Evolutionary conservation across 2,329 filamentous ascomycete genomes (phyloP), one percentile per base, ranked within the genome.

Genomic region (Pseudogymnoascus sp.): DNA sequence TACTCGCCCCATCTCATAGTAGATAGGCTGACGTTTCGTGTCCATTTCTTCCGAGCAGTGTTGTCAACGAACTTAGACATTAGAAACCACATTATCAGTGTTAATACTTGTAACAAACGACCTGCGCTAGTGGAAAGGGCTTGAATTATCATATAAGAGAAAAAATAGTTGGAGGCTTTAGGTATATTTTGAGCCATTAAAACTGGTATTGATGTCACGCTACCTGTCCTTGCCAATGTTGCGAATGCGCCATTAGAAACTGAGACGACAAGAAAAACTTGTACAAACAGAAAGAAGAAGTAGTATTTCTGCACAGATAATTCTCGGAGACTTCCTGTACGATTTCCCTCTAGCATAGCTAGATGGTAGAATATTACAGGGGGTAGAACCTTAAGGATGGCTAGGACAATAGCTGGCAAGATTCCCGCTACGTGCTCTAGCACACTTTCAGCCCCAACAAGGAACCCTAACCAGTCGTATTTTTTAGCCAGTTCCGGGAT

Each of bases 91-190:
- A 88, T 81, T 54, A 92, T 73, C 3, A 99, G 81, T 2, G 86
- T 85, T n/a, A 85, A 85, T 25, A 96, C 84, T 72, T 98, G 95
- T 13, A 97, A 79, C 3, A 98, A 80, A 1, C 91, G 93, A 75
- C 90, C 92, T 1, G 93, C 93, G 75, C 92, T 96, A 67, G 91
- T 92, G 67, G 91, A 92, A 71, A 98, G 81, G 0, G 93, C 92
- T 72, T 98, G 95, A 7, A 99, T 86, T 73, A 97, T 89, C 86
- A 99, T 93, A 82, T 99, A 99, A 1, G 92, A 93, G 80, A 97
- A 98, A 79, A 98, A 99, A 76, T 98, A 99, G 73, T 97, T 96
- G 70, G 92, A 90, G 0, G 93, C 89, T 69, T 86, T 90, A 1
- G 95, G 95, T 5, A 99, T 79, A 66, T 93, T 95, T 10, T 80